Evolutionary conservation across 208 protist species (phyloP).

Genomic region (Leishmania guyanensis): DNA sequence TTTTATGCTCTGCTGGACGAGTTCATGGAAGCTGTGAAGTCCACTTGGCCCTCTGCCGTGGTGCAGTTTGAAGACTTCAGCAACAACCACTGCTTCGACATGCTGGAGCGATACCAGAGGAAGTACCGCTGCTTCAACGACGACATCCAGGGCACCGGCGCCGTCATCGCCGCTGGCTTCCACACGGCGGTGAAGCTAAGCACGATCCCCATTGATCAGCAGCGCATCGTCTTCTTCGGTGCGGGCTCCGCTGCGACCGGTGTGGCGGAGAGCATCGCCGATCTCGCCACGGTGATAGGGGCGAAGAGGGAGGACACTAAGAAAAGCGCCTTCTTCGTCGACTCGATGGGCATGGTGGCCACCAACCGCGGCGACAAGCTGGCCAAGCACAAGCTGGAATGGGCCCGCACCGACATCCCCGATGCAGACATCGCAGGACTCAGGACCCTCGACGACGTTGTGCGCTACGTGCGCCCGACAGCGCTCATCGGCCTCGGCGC

Average conservation of each 20-base stretch:
- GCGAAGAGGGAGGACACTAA: conserved; percentile 74
- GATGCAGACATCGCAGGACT: conserved; percentile 65
- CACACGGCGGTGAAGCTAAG: conserved; percentile 83
- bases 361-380: conserved; percentile 81
- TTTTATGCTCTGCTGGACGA: conserved; percentile 93
- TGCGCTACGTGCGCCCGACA: conserved; percentile 94
- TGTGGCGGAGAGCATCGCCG: conserved; percentile 93
- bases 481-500: conserved; percentile 95
- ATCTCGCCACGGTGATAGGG: conserved; percentile 60
- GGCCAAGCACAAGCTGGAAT: conserved; percentile 85
- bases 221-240: conserved; percentile 89
- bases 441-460: conserved; percentile 57
- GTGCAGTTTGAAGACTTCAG: conserved; percentile 98
- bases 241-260: conserved; percentile 94
- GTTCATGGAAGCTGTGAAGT: conserved; percentile 87
- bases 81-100: conserved; percentile 93
- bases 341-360: conserved; percentile 92
- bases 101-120: conserved; percentile 93
- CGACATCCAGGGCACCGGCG: conserved; percentile 98
- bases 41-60: conserved; percentile 81
- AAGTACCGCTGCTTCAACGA: conserved; percentile 97
- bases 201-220: conserved; percentile 43
- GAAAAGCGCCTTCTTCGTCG: conserved; percentile 87
- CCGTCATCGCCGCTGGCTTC: conserved; percentile 94
- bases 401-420: conserved; percentile 82